These are phyloP conservation scores for Peronospora belbahrii DNA, from an alignment of 352 stramenopile species.

Conservation along the genomic window DNA sequence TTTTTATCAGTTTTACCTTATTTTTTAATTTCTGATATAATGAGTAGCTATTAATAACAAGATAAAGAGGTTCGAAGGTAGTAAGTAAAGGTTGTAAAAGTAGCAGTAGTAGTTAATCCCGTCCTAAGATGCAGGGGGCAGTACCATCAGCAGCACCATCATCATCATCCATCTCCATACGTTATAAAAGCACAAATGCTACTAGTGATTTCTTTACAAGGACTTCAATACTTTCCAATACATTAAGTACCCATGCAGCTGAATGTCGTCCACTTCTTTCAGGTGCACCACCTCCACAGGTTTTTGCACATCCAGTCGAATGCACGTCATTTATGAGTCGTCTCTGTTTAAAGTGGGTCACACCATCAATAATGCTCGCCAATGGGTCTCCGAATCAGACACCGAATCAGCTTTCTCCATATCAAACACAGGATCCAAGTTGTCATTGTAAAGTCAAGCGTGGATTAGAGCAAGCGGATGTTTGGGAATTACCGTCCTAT, in stretches of 20 bases:
- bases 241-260: conserved; percentile 1
- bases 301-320: conserved; percentile 35
- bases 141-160: no score
- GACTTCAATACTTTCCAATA: conserved; percentile 6
- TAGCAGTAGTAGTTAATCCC: no score
- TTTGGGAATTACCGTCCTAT: conserved; percentile 44
- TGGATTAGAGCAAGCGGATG: conserved; percentile 42
- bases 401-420: conserved; percentile 19
- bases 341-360: conserved; percentile 44
- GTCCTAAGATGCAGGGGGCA: no score
- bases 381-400: conserved; percentile 24
- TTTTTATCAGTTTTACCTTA: no score
- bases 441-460: conserved; percentile 18
- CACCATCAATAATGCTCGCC: conserved; percentile 29
- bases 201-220: conserved; percentile 10
- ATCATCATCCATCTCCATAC: background rate
- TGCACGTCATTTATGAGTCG: conserved; percentile 35
- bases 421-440: conserved; percentile 19
- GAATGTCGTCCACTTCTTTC: conserved; percentile 35
- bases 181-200: conserved; percentile 5
- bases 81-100: no score
- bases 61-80: no score
- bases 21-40: no score
- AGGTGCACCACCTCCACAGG: conserved; percentile 17
- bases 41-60: no score